Evolutionary conservation across 2,329 filamentous ascomycete genomes (phyloP), one percentile per base, ranked within the genome.

Genomic region (Drechslerella stenobrocha): DNA sequence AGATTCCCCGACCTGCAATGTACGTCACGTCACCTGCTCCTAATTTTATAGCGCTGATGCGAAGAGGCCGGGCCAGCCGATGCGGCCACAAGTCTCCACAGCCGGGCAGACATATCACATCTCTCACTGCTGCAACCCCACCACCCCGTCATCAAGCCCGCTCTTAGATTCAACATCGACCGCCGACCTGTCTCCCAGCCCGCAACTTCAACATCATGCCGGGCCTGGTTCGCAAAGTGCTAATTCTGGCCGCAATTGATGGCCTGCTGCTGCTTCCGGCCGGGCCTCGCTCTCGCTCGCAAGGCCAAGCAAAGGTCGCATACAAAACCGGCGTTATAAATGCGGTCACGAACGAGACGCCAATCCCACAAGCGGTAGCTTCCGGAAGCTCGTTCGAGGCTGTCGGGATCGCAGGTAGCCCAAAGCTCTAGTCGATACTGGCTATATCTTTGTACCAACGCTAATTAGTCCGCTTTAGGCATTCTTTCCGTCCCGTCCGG

Each of bases 191-290:
- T 37, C 23, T 40, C 51, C n/a, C n/a, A n/a, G 42, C 45, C 28
- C 75, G 50, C 55, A 35, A 55, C 42, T 59, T 67, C 63, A 67
- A 67, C 63, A 28, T 52, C 48, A 93, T 95, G 90, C 86, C 89
- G 58, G 82, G 83, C 71, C 79, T 95, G 67, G 85, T 88, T 64
- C 87, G 88, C 75, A 95, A 93, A 77, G 79, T 95, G 57, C 75
- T 90, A 71, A 84, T 96, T 72, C 87, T 87, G 76, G 89, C 90
- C 57, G 85, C 89, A 23, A 83, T 87, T 55, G 90, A 96, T 74
- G 90, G 90, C 60, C 81, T 96, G 52, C 80, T 95, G 70, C 81
- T 96, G 44, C 93, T 73, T 86, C 88, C 23, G 78, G 87, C 26
- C 80, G 83, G 15, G 73, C 70, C 74, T 74, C 46, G 71, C 74